These are phyloP conservation scores for Fusarium cyanostomum DNA, from an alignment of 2,329 filamentous ascomycete genomes.

Conservation along the genomic window DNA sequence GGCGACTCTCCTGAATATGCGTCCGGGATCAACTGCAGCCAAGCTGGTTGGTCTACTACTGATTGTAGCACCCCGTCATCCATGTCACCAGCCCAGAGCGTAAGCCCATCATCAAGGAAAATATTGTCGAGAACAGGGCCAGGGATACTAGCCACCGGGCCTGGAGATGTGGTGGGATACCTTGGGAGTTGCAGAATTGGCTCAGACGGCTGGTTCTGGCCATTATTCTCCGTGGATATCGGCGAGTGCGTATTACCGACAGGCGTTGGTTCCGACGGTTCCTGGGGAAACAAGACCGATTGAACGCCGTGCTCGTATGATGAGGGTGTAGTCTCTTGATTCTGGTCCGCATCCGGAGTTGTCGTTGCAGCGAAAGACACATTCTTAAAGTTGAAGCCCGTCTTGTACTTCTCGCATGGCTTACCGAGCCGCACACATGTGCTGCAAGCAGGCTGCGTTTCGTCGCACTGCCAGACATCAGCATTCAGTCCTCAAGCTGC, in stretches of 20 bases:
- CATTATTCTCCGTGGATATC: no score
- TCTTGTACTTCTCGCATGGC: conserved; percentile 5
- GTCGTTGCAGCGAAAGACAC: background rate
- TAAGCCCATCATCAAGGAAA: background rate
- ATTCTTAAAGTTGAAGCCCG: conserved; percentile 6
- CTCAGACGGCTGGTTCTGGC: no score
- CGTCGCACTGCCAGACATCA: conserved; percentile 20
- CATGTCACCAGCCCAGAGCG: background rate
- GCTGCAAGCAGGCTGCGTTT: conserved; percentile 20
- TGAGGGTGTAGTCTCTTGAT: background rate
- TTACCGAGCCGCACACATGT: conserved; percentile 14
- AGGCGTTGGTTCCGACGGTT: background rate
- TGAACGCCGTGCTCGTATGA: background rate
- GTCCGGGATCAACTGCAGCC: background rate
- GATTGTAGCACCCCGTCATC: background rate
- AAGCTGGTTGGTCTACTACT: no score
- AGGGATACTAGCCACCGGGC: background rate
- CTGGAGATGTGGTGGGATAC: background rate
- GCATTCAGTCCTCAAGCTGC: background rate
- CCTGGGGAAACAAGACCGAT: background rate
- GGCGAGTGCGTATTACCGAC: no score
- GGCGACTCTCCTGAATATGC: no score
- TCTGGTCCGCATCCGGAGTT: background rate
- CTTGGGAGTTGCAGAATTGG: background rate
- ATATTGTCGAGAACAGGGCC: background rate